Percentiles rank a stretch among this genome's conserved stretches.
Conservation (phyloP, 805 yeast genomes). For the Candida pini region DNA sequence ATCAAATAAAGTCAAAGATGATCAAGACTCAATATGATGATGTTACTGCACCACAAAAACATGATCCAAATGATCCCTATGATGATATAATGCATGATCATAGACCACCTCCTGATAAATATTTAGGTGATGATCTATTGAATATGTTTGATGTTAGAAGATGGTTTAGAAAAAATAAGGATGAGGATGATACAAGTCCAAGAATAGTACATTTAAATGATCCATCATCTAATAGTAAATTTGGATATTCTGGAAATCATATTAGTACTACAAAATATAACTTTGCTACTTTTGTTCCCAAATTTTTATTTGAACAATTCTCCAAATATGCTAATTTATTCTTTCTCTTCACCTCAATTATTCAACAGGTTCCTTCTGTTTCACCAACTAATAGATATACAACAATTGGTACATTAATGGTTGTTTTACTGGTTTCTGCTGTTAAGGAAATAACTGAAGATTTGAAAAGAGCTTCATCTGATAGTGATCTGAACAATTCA, state of each 20-base stretch:
- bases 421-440: conserved; percentile 88
- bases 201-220: conserved; percentile 68
- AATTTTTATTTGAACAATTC: conserved; percentile 92
- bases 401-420: conserved; percentile 82
- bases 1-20: conserved; percentile 22
- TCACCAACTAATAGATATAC: conserved; percentile 96
- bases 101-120: conserved; percentile 20
- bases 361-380: conserved; percentile 96
- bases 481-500: conserved; percentile 77
- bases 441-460: conserved; percentile 89
- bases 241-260: conserved; percentile 71
- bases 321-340: conserved; percentile 95
- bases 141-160: conserved; percentile 26
- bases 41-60: conserved; percentile 7
- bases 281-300: conserved; percentile 87
- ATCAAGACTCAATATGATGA: conserved; percentile 22
- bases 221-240: conserved; percentile 44
- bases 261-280: conserved; percentile 95
- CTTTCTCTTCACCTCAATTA: conserved; percentile 83
- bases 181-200: conserved; percentile 37
- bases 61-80: conserved; percentile 9
- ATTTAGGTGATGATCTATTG: conserved; percentile 14
- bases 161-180: conserved; percentile 15
- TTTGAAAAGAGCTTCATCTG: conserved; percentile 80
- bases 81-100: conserved; percentile 22